phyloP scores from a whole-genome alignment of 2,329 filamentous ascomycete species.

The Stagonosporopsis cucurbitacearum region DNA sequence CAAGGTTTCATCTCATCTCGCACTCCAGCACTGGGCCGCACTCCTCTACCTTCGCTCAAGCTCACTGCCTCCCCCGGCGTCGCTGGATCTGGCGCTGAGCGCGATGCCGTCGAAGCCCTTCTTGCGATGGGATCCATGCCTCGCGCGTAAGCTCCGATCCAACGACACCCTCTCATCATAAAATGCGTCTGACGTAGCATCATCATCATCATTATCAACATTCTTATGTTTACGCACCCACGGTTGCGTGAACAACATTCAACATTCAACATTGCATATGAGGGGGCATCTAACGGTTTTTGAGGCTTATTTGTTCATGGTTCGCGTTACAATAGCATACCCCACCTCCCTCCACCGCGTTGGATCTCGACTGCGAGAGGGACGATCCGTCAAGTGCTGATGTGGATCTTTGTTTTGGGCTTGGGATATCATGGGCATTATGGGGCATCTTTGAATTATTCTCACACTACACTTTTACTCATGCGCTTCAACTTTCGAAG shows the following conservation, averaged over 20 bases:
- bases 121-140: conserved; percentile 75
- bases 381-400: conserved; percentile 51
- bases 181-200: too few relatives aligned
- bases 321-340: conserved; percentile 33
- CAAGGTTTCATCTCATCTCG: conserved; percentile 3
- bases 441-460: conserved; percentile 34
- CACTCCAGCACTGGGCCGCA: conserved; percentile 37
- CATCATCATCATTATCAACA: conserved; percentile 1
- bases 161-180: background rate
- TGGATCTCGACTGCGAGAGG: conserved; percentile 32
- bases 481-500: conserved; percentile 12
- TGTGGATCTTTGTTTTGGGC: conserved; percentile 38
- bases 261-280: conserved; percentile 19
- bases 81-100: conserved; percentile 62
- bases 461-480: conserved; percentile 22
- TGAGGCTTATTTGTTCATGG: conserved; percentile 9
- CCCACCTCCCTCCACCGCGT: conserved; percentile 24
- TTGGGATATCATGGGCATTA: conserved; percentile 13
- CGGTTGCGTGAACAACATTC: background rate
- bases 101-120: conserved; percentile 81
- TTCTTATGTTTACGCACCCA: background rate
- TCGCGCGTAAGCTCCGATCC: conserved; percentile 34
- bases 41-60: conserved; percentile 14
- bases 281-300: conserved; percentile 4
- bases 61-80: conserved; percentile 37